Evolutionary conservation across 305 asterid genomes (phyloP), one percentile per base, ranked within the genome.

Genomic region (Plantago lanceolata): DNA sequence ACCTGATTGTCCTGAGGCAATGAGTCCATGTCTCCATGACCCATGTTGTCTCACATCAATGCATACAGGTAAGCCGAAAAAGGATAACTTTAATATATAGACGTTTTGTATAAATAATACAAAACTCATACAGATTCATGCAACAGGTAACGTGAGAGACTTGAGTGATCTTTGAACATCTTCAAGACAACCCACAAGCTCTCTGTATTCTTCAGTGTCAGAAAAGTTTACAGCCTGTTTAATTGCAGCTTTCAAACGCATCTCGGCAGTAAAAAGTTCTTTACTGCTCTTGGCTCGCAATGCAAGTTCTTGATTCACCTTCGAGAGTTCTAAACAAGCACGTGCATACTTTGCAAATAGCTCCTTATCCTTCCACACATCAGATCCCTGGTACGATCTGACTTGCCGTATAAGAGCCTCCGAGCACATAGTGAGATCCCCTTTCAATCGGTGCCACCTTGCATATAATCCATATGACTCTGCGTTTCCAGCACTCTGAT

Each of bases 331-430:
- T 78, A 93, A 68, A 1, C 95, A 93, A 60, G 99, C 94, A 47
- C 50, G 78, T 43, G 90, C 95, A 61, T 87, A 93, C 79, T 85
- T 93, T 68, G 71, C 76, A 64, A 93, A 93, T 60, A 94, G 86
- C 8, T 80, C 87, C 71, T 26, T 75, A 52, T 90, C 95, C 69
- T 73, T 87, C 95, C 96, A 93, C 57, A 85, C 45, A 72, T 87
- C 95, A 53, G 97, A 84, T 61, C 99, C 99, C 68, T 84, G 90
- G 65, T 87, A 84, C 0, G 94, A 85, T 75, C 99, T 77, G 57
- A 90, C 92, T 76, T 93, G 99, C 87, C 82, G 90, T 18, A 90
- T 92, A 47, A 84, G 88, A 51, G 95, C 96, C 81, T 93, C 97
- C 0, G 96, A 81, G 70, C 95, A 90, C 96, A 90, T 93, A 50